Evolutionary conservation across 139 green algal species (phyloP), one percentile per base, ranked within the genome.

Genomic region (Chlorella sp.): DNA sequence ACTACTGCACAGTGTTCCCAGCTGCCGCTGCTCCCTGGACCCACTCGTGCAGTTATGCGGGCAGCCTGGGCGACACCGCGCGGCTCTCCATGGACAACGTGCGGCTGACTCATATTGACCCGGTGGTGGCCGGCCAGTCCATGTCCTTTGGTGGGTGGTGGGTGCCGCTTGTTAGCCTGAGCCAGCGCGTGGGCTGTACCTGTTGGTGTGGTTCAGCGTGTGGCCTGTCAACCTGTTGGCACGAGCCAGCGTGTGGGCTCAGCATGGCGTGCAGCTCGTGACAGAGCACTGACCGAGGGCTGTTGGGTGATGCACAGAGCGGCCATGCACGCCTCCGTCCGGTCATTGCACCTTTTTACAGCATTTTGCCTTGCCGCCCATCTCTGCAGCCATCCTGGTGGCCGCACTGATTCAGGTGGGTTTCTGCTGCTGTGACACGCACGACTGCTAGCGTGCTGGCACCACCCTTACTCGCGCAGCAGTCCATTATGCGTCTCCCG

Each of bases 11-110:
- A 13, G 30, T 72, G 64, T 14, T 34, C 64, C 64, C 32, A 34
- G 26, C 38, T 72, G 64, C 64, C 38, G 64, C 64, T 40, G 64
- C 64, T 80, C 36, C 14, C n/a, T n/a, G 26, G 7, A 36, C 32
- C 32, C 48, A 1, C 22, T 3, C 40, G 11, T 26, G 34, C 76
- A 81, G 76, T 7, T 81, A 81, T 9, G 51, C 76, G 32, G 51
- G n/a, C 51, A 81, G 76, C 51, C 76, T 81, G 76, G 76, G 76
- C 54, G 76, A 81, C 36, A 26, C 58, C 14, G 76, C 76, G 5
- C 26, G 44, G 19, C 51, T 54, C 24, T 26, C 34, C 76, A 69
- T 81, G 76, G 34, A 24, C 13, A 70, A 69, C n/a, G 54, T 36
- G 76, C 76, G 51, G 54, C 36, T 81, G 14, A 81, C 76, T 3